Base-by-base conservation (phyloP, 2,329 filamentous ascomycete genomes). In the Davidsoniella australis region DNA sequence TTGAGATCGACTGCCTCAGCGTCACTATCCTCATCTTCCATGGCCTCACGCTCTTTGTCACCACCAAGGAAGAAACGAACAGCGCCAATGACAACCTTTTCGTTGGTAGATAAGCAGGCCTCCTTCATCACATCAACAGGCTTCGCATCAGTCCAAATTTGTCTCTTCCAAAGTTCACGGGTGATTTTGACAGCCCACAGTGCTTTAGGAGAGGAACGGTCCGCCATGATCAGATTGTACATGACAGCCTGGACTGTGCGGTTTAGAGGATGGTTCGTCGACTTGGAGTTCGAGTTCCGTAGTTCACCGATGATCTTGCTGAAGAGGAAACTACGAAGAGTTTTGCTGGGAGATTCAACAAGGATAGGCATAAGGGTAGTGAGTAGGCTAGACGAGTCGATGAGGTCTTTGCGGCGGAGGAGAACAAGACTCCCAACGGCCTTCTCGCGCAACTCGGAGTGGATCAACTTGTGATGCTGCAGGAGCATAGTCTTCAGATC, bases 111-210 rank as follows among this genome's bases (percentile, higher is more conserved):
- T 50, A 98, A 67, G 49, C 82, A 80, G 0, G 89, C 87, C 65
- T 94, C 84, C 66, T 94, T 94, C 88, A 98, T 96, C 56, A 96
- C 85, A 59, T 94, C 87, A n/a, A 96, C 91, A 0, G 89, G 80
- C 62, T 88, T 91, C 2, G 87, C 77, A 59, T 98, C 91, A 8
- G 84, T 86, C 91, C 91, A 98, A 55, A 96, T 80, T 58, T 95
- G 88, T 43, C 89, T 76, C 66, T 88, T 94, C 91, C 91, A 98
- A 60, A 98, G 70, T 67, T 98, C 91, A 54, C 89, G 76, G 3
- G 88, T 94, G 55, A 98, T 75, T 64, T 95, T 95, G 54, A 95
- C 86, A 3, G 91, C 87, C 91, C 91, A 98, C 45, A 98, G 72
- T 3, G 84, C 86, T 59, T 94, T 91, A 1, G 85, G 73, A 0